A percentile compares a stretch with the other conserved stretches of the same genome.
Evolutionary conservation across 768 basidiomycete species (phyloP).

Genomic region (Chalciporus pseudorubinellus): DNA sequence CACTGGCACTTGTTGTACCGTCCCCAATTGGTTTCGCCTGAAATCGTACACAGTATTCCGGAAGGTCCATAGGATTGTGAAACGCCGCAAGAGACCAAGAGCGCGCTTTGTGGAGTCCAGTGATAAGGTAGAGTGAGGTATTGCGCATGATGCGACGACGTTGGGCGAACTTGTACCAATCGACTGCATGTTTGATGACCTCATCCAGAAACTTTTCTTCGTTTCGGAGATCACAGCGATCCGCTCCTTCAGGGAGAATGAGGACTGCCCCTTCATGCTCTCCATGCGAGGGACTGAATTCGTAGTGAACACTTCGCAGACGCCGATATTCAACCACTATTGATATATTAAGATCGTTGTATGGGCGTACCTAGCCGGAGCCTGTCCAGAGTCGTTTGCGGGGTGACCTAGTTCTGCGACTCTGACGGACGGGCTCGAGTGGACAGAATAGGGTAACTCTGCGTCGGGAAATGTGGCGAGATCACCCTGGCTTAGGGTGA

Average conservation of each 20-base stretch:
- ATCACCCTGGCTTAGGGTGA: slow-evolving; percentile 3
- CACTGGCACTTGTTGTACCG: slow-evolving; percentile 1
- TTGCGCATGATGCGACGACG: slow-evolving; percentile 4
- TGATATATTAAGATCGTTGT: too few species aligned
- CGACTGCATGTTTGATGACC: slow-evolving; percentile 14
- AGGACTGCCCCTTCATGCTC: slow-evolving; percentile 24
- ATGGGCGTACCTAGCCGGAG: too few species aligned
- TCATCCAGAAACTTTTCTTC: slow-evolving; percentile 12
- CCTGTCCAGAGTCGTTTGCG: too few species aligned
- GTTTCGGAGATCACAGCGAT: slow-evolving; percentile 15
- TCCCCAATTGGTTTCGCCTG: not conserved
- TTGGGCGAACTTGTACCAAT: slow-evolving; percentile 23
- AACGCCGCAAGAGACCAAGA: slow-evolving; percentile 27
- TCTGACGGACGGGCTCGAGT: too few species aligned
- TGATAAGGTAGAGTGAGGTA: slow-evolving; percentile 25
- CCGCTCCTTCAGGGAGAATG: slow-evolving; percentile 25
- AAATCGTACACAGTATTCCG: not conserved
- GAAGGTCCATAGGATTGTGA: not conserved
- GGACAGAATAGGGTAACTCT: too few species aligned
- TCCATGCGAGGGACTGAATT: not conserved
- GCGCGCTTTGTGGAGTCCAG: not conserved
- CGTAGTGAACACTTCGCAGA: not conserved
- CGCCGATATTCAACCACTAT: too few species aligned
- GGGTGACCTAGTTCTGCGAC: too few species aligned
- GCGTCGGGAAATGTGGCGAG: too few species aligned